Conservation (phyloP, 2,329 filamentous ascomycete species). For the Fusarium tanahbumbuense region DNA sequence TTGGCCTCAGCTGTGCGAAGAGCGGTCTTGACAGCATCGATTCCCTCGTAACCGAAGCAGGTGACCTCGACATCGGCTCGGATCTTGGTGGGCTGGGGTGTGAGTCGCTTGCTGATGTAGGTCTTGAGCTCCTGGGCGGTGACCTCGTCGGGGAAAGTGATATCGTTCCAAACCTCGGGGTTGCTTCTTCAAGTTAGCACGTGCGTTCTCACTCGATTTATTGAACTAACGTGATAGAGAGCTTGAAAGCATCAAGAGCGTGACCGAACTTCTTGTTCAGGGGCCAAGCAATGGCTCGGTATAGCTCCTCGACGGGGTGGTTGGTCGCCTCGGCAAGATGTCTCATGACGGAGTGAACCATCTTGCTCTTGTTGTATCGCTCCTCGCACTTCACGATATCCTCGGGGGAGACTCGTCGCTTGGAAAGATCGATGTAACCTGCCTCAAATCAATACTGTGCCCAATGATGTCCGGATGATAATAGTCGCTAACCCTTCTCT, state of each 20-base stretch:
- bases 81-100: conserved; percentile 98
- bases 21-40: conserved; percentile 96
- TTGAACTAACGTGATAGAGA: conserved; percentile 87
- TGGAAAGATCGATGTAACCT: conserved; percentile 97
- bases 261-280: conserved; percentile 98
- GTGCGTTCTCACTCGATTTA: neutral
- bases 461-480: conserved; percentile 23
- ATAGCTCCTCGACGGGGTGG: conserved; percentile 92
- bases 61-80: conserved; percentile 97
- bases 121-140: conserved; percentile 90
- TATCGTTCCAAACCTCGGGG: conserved; percentile 94
- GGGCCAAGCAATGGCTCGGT: conserved; percentile 95
- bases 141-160: conserved; percentile 85
- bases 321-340: conserved; percentile 98
- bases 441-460: conserved; percentile 38
- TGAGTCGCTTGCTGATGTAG: conserved; percentile 97
- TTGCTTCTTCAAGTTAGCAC: conserved; percentile 68
- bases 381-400: conserved; percentile 99
- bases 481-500: conserved; percentile 79
- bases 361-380: conserved; percentile 99
- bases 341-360: conserved; percentile 98
- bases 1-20: conserved; percentile 90
- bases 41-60: conserved; percentile 95
- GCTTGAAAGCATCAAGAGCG: conserved; percentile 97
- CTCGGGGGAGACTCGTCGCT: conserved; percentile 96